Base-by-base conservation (phyloP, 1,139 yeast genomes). In the Hyphopichia burtonii region DNA sequence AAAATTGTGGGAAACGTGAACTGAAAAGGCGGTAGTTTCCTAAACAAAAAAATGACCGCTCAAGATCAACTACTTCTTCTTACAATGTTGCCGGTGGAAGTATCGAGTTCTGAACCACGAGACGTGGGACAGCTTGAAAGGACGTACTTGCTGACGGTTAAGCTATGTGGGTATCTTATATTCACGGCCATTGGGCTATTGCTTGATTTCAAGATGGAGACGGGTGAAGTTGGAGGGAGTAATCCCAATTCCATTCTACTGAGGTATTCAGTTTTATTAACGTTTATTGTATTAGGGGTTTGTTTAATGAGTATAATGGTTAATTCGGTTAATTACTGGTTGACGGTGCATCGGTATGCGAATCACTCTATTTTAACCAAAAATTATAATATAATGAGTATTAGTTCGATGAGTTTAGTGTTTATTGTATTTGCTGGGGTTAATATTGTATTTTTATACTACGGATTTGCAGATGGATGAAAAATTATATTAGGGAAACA, bases 101-200 rank as follows among this genome's bases (percentile, higher is more conserved):
- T 78, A 32, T 61, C 68, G 8, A 65, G 77, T 4, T 76, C 82
- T 1, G 82, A 81, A 45, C 85, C 86, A 0, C 61, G 86, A 41
- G 87, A 82, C 56, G 78, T 80, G 22, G 59, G 80, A n/a, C 84
- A 80, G 63, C 74, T 77, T 44, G 87, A 81, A 52, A 58, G 86
- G 36, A 80, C 86, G 0, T 68, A 80, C 22, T 59, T 82, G 9
- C 40, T 38, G 36, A 16, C 40, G 14, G n/a, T 38, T 12, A 38
- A 38, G 17, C 11, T 38, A 16, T 32, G 40, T 17, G 40, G 40
- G 14, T 38, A 9, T 25, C 20, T 38, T 3, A n/a, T 38, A 4
- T 23, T 38, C 12, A 25, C 40, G 2, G 36, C 40, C 12, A 23
- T 38, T 7, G 33, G 27, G 3, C n/a, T 38, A 8, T n/a, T 38